These are phyloP conservation scores for Glutinoglossum americanum DNA, from an alignment of 495 filamentous ascomycete species.

Conservation along the genomic window DNA sequence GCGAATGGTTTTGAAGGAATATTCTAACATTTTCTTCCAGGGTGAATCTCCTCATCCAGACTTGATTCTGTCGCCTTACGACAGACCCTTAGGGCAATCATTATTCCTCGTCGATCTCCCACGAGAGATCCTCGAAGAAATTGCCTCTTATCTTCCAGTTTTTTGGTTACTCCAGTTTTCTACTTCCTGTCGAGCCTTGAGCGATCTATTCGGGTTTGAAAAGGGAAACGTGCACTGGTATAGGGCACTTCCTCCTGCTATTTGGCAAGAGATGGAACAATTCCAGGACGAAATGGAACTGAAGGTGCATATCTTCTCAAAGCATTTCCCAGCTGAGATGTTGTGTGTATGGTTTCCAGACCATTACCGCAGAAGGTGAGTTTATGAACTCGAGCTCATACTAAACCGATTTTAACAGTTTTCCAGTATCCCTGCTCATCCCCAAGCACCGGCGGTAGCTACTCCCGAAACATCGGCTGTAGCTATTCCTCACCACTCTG, in stretches of 20 bases:
- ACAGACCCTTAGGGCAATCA: not conserved
- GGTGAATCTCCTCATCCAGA: not conserved
- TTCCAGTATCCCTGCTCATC: not conserved
- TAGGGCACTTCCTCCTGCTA: not conserved
- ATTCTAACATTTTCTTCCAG: not conserved
- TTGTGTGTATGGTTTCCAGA: not conserved
- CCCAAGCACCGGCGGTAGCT: not conserved
- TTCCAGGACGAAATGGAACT: not conserved
- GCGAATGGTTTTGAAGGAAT: not conserved
- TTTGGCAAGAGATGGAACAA: not conserved
- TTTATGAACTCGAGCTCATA: not conserved
- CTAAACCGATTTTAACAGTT: not conserved
- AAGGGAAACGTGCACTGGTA: not conserved
- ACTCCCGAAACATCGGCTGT: not conserved
- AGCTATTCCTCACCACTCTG: not conserved
- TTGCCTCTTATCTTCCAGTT: not conserved
- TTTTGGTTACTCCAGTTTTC: not conserved
- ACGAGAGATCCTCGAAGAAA: not conserved
- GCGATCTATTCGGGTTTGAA: not conserved
- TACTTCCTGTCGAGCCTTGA: not conserved
- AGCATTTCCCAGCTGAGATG: not conserved
- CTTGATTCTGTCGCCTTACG: not conserved
- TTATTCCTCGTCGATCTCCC: not conserved
- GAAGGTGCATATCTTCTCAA: not conserved
- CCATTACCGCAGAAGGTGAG: not conserved